Evolutionary conservation across 176 grass and related monocot genomes (phyloP), one percentile per base, ranked within the genome.

Genomic region (Cenchrus purpureus): DNA sequence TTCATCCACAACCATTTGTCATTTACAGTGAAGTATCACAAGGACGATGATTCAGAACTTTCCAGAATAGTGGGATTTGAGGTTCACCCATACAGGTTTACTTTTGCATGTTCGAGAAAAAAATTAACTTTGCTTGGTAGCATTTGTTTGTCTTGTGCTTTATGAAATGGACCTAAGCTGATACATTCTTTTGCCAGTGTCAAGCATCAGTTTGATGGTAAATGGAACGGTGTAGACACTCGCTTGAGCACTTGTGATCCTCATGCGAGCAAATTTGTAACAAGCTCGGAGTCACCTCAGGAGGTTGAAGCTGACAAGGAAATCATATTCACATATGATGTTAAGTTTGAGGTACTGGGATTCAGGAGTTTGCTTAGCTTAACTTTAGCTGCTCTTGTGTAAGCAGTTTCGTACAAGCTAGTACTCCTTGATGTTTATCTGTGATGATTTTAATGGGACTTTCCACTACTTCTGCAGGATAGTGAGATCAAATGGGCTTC

Each of bases 401-500:
- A 22, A 54, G 31, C 8, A 46, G 59, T 85, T 85, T 51, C n/a
- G 45, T 79, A 51, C 12, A 79, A 79, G 44, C 44, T 76, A 50
- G 45, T 50, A 87, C 19, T 83, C 69, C 75, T 70, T 81, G 46
- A 77, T 65, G 17, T 57, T 71, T 82, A 42, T 44, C 17, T 34
- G 55, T 46, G 9, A 22, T 59, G 28, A 44, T 89, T 78, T 77
- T 77, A 13, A 80, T 73, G 20, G 45, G 53, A 45, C 58, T 14
- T 77, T 65, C 71, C 50, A 43, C n/a, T 79, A 65, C 59, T 67
- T 70, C 25, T 87, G 70, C 81, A 92, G 91, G 84, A 84, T 66
- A 92, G 91, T 90, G 91, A 89, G 0, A 65, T 90, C 34, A 92
- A 92, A 77, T 92, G 91, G 91, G 91, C 91, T 32, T 92, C 91